Evolutionary conservation across 1,284 basidiomycete species (phyloP).

Genomic region (Trichosporon sp.): DNA sequence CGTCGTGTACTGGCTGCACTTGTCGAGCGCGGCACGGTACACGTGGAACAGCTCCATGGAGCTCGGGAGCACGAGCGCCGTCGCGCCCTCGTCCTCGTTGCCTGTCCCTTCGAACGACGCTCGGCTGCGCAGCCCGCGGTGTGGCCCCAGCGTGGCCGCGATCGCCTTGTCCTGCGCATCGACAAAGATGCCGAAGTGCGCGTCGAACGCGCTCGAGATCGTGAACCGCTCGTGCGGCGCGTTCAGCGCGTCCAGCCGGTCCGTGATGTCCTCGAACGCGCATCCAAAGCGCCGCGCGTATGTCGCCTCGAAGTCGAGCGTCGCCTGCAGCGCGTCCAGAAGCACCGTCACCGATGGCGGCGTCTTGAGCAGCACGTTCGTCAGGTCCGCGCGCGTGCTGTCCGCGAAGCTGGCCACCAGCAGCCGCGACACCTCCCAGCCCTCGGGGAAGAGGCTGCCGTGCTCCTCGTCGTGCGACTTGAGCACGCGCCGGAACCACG

Average conservation of each 20-base stretch:
- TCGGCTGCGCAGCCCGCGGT: conserved; percentile 63
- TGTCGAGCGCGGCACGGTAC: conserved; percentile 90
- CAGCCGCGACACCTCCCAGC: conserved; percentile 77
- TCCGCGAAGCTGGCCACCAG: conserved; percentile 77
- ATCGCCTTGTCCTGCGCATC: conserved; percentile 83
- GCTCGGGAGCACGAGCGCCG: conserved; percentile 67
- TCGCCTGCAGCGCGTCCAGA: conserved; percentile 77
- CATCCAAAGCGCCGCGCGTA: conserved; percentile 74
- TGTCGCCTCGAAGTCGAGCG: conserved; percentile 75
- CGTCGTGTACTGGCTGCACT: conserved; percentile 74
- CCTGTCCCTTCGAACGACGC: conserved; percentile 59
- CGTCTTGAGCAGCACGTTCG: conserved; percentile 48
- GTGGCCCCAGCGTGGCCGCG: conserved; percentile 59
- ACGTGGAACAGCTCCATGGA: conserved; percentile 97
- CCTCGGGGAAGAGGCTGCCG: conserved; percentile 69
- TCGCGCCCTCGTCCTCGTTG: conserved; percentile 50
- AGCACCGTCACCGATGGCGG: conserved; percentile 69
- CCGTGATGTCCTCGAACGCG: conserved; percentile 52
- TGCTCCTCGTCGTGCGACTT: conserved; percentile 84
- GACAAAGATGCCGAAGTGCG: conserved; percentile 87
- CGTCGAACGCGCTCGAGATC: conserved; percentile 83
- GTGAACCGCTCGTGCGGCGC: conserved; percentile 51
- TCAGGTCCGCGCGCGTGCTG: conserved; percentile 61
- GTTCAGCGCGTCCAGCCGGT: conserved; percentile 23
- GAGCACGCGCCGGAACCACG: conserved; percentile 92